Percentiles rank a stretch among this genome's conserved stretches.
Conservation (phyloP, 2,329 filamentous ascomycete genomes). For the Eutypa lata region DNA sequence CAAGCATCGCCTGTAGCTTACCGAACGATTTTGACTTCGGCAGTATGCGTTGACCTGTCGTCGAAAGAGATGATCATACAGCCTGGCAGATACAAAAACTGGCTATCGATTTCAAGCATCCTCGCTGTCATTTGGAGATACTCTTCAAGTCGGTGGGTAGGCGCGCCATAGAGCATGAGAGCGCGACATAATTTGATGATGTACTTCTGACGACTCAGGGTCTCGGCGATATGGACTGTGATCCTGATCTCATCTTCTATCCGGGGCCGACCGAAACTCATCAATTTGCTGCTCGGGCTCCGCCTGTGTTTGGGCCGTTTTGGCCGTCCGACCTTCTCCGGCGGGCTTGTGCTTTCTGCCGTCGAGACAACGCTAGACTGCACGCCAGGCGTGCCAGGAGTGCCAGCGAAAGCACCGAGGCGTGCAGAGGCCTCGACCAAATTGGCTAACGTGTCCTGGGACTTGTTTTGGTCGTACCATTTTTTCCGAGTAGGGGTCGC, state of each 20-base stretch:
- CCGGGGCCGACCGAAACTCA: conserved; percentile 34
- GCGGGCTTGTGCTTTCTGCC: conserved; percentile 7
- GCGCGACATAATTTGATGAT: conserved; percentile 78
- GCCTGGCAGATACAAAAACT: conserved; percentile 83
- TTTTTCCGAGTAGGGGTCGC: conserved; percentile 42
- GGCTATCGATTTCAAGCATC: conserved; percentile 81
- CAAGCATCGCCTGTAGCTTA: neutral
- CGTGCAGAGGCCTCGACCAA: conserved; percentile 44
- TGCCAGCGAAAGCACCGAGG: conserved; percentile 33
- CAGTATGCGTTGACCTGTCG: conserved; percentile 67
- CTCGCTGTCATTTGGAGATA: conserved; percentile 85
- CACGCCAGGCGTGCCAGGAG: conserved; percentile 9
- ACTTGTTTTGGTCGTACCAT: conserved; percentile 47
- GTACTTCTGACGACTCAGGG: conserved; percentile 77
- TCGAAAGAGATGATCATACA: conserved; percentile 93
- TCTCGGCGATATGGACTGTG: conserved; percentile 57
- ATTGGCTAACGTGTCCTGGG: conserved; percentile 44
- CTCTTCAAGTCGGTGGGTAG: conserved; percentile 83
- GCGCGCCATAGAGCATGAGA: conserved; percentile 84
- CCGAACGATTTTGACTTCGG: conserved; percentile 75
- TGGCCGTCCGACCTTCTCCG: conserved; percentile 20
- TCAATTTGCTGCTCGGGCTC: conserved; percentile 31
- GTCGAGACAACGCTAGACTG: neutral
- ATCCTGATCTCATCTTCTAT: conserved; percentile 45
- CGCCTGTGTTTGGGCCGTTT: conserved; percentile 36